These are phyloP conservation scores for Penicillium sp. DNA, from an alignment of 2,329 filamentous ascomycete genomes.

Conservation along the genomic window DNA sequence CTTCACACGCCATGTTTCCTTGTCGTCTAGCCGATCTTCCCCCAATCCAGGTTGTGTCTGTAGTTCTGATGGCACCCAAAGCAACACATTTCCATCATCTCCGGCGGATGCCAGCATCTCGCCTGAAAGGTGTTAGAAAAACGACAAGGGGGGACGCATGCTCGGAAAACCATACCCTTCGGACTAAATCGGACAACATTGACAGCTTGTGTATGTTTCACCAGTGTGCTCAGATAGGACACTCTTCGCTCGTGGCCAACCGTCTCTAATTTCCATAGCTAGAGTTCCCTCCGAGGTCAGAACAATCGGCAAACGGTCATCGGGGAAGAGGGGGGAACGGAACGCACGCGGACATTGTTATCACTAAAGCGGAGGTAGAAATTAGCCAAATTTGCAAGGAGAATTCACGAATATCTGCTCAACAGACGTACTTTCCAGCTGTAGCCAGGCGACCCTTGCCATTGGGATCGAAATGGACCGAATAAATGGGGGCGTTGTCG, in stretches of 20 bases:
- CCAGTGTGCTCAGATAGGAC: slow-evolving; percentile 86
- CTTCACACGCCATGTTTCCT: slow-evolving; percentile 95
- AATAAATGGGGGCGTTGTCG: slow-evolving; percentile 95
- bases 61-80: slow-evolving; percentile 89
- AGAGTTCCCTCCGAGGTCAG: slow-evolving; percentile 41
- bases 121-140: slow-evolving; percentile 59
- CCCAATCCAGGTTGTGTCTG: slow-evolving; percentile 72
- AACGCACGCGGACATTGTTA: slow-evolving; percentile 85
- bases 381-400: slow-evolving; percentile 14
- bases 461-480: slow-evolving; percentile 91
- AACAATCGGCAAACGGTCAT: slow-evolving; percentile 25
- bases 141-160: neutral
- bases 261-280: slow-evolving; percentile 90
- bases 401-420: neutral
- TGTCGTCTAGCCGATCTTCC: slow-evolving; percentile 85
- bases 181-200: slow-evolving; percentile 98
- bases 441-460: slow-evolving; percentile 92
- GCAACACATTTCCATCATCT: slow-evolving; percentile 94
- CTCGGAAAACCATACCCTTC: slow-evolving; percentile 64
- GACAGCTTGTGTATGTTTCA: slow-evolving; percentile 94
- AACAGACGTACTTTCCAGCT: slow-evolving; percentile 70
- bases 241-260: slow-evolving; percentile 87
- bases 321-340: slow-evolving; percentile 25
- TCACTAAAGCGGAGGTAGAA: slow-evolving; percentile 56
- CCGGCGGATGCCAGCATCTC: slow-evolving; percentile 93